Base-by-base conservation (phyloP, 805 yeast genomes). In the Wickerhamiella spandovensis region DNA sequence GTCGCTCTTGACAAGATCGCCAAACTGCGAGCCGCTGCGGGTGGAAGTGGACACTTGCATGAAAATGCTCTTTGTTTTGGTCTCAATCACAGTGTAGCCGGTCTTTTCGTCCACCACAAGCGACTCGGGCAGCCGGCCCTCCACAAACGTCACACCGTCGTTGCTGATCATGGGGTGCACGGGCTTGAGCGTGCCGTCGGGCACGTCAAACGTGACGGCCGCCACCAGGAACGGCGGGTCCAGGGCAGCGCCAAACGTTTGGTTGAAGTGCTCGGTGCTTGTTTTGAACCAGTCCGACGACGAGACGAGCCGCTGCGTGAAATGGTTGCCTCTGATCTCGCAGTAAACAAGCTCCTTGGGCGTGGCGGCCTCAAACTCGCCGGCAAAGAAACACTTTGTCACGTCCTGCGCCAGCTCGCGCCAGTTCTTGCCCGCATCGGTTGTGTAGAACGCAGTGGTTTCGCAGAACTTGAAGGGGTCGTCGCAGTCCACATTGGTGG, bases 1-100 rank as follows among this genome's bases (percentile, higher is more conserved):
- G 65, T 90, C 89, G 1, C 95, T 86, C 61, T 90, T 90, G 61
- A 92, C 70, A 18, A 92, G 67, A 0, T 86, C 72, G 17, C 98
- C 98, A 63, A 64, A 81, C 59, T 86, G 92, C 9, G 67, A 59
- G 15, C 74, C 78, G 1, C 58, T 44, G 12, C 68, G 72, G 18
- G 67, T 61, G 57, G 72, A 71, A 0, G 89, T 82, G 3, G 95
- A 84, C 7, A 88, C 83, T 63, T 87, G 97, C 66, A 92, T 61
- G 65, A 88, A 83, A 4, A 92, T 71, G 1, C 95, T 77, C 30
- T 81, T 76, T 0, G 87, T 73, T 24, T 74, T 74, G 0, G 90
- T 78, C 39, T 85, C 87, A 42, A 92, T 69, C 22, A 90, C 74
- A 0, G 96, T 89, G 65, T 85, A 88, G 0, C 87, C 84, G 53